Evolutionary conservation across 2,329 filamentous ascomycete genomes (phyloP).

Genomic region (Trichoderma endophyticum): DNA sequence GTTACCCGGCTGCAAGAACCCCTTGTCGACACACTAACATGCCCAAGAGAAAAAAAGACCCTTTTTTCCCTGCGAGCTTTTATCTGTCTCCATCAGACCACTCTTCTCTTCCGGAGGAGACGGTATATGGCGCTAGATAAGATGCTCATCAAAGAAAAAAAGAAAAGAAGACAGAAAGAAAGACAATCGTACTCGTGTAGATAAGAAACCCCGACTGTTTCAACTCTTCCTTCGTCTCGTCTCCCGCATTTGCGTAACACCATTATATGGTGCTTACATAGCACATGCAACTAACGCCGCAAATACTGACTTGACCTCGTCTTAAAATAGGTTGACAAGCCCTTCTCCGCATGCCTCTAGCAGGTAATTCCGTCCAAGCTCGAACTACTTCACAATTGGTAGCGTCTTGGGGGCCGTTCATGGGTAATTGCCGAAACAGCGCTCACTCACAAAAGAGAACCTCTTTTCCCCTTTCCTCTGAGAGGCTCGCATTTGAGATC

Average conservation of each 20-base stretch:
- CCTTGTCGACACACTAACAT: background rate
- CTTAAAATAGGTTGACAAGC: background rate
- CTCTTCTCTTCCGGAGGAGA: background rate
- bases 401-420: background rate
- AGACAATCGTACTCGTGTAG: background rate
- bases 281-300: background rate
- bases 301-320: background rate
- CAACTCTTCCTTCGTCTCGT: background rate
- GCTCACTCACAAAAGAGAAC: background rate
- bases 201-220: background rate
- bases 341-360: background rate
- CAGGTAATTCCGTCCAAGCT: background rate
- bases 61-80: background rate
- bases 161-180: background rate
- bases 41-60: background rate
- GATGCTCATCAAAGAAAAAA: background rate
- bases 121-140: background rate
- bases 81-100: background rate
- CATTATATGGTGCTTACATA: background rate
- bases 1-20: background rate
- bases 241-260: background rate
- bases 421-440: background rate
- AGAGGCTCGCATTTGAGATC: background rate
- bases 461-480: background rate
- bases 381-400: background rate